Evolutionary conservation across 1,139 yeast species (phyloP).

Genomic region (Kurtzmaniella quercitrusa): DNA sequence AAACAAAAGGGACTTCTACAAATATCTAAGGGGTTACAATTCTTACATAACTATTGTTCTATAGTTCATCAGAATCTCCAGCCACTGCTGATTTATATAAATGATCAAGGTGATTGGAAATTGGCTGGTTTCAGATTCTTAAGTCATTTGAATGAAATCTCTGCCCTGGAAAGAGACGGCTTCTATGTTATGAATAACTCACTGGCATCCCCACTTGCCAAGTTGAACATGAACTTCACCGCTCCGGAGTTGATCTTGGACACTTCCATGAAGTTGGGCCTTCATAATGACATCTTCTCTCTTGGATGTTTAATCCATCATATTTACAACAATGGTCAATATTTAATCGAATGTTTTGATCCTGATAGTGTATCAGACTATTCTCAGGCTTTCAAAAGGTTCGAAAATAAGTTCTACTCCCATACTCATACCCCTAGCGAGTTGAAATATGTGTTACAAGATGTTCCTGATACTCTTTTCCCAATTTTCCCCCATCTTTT

Average conservation of each 20-base stretch:
- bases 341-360: slow-evolving; percentile 44
- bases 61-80: slow-evolving; percentile 75
- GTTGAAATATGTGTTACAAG: slow-evolving; percentile 43
- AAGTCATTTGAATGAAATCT: slow-evolving; percentile 47
- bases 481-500: slow-evolving; percentile 31
- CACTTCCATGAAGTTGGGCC: slow-evolving; percentile 46
- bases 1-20: slow-evolving; percentile 86
- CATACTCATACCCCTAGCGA: slow-evolving; percentile 29
- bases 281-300: slow-evolving; percentile 79
- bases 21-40: slow-evolving; percentile 71
- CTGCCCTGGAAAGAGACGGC: slow-evolving; percentile 47
- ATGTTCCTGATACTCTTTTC: slow-evolving; percentile 32
- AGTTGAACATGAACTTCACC: slow-evolving; percentile 65
- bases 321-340: slow-evolving; percentile 51
- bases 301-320: slow-evolving; percentile 72
- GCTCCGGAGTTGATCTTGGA: slow-evolving; percentile 73
- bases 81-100: slow-evolving; percentile 74
- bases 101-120: slow-evolving; percentile 92
- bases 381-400: slow-evolving; percentile 42
- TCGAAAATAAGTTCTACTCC: slow-evolving; percentile 37
- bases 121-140: slow-evolving; percentile 71
- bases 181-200: slow-evolving; percentile 63
- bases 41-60: slow-evolving; percentile 73
- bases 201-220: slow-evolving; percentile 75
- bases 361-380: slow-evolving; percentile 46